phyloP scores from a whole-genome alignment of 2,329 filamentous ascomycete genomes.

The Cordyceps farinosa region DNA sequence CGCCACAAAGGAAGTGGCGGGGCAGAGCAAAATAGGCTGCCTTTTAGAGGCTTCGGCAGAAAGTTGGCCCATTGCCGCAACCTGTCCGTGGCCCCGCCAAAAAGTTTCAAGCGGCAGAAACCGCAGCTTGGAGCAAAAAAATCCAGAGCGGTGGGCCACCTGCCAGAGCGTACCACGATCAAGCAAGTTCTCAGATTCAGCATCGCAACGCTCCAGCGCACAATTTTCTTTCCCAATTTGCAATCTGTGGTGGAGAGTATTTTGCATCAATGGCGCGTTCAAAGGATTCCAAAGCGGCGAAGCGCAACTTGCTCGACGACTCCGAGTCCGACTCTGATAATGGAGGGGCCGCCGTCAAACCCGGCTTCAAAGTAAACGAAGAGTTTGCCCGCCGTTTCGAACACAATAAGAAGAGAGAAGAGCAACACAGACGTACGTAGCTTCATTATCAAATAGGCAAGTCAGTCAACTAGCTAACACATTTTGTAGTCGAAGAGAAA shows the following conservation, averaged over 20 bases:
- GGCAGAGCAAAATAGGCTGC: slow-evolving; percentile 5
- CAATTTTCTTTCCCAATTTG: not conserved
- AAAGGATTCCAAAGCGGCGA: slow-evolving; percentile 33
- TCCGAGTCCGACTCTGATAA: slow-evolving; percentile 48
- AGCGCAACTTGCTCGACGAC: slow-evolving; percentile 54
- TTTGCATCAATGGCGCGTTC: not conserved
- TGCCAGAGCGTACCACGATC: not conserved
- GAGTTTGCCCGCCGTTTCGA: slow-evolving; percentile 89
- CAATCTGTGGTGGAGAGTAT: not conserved
- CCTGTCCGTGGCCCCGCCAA: slow-evolving; percentile 20
- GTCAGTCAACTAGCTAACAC: slow-evolving; percentile 15
- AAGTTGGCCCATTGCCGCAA: slow-evolving; percentile 21
- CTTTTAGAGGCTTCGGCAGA: slow-evolving; percentile 20
- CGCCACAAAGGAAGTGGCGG: not conserved
- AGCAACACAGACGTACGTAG: slow-evolving; percentile 64
- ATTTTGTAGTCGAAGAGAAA: slow-evolving; percentile 78
- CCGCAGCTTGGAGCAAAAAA: slow-evolving; percentile 6
- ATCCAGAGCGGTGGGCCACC: slow-evolving; percentile 4
- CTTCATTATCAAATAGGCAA: slow-evolving; percentile 21
- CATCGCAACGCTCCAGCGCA: not conserved
- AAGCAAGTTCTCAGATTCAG: not conserved
- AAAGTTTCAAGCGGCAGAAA: slow-evolving; percentile 20
- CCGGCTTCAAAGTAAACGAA: slow-evolving; percentile 77
- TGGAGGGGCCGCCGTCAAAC: slow-evolving; percentile 38
- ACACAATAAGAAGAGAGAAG: slow-evolving; percentile 95